phyloP scores from a whole-genome alignment of 2,329 filamentous ascomycete genomes.

The Sporothrix euskadiensis region DNA sequence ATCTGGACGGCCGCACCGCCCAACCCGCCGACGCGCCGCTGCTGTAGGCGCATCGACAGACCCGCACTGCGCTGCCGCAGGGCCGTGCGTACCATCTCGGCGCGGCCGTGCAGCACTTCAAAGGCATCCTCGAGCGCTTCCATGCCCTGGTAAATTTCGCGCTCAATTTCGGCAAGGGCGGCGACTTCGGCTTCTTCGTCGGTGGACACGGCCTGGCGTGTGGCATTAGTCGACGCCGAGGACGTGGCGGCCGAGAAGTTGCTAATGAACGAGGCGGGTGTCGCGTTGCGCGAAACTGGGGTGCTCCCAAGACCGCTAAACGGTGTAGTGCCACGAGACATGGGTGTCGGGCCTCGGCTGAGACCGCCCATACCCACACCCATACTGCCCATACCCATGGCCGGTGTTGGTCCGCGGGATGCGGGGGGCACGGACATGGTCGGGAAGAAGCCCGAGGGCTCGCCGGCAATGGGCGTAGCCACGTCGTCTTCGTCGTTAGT shows the following conservation, averaged over 20 bases:
- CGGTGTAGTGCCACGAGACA: slow-evolving; percentile 44
- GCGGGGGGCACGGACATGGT: background rate
- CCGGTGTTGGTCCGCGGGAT: slow-evolving; percentile 56
- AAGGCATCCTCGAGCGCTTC: slow-evolving; percentile 92
- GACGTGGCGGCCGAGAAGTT: slow-evolving; percentile 46
- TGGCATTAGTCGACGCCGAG: slow-evolving; percentile 50
- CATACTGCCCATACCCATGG: slow-evolving; percentile 38
- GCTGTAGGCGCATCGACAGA: slow-evolving; percentile 64
- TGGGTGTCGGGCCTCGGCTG: slow-evolving; percentile 31
- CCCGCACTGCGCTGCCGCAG: slow-evolving; percentile 82
- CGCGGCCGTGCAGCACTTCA: slow-evolving; percentile 82
- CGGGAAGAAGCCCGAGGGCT: slow-evolving; percentile 34
- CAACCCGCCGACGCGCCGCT: slow-evolving; percentile 46
- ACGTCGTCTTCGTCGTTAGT: slow-evolving; percentile 58
- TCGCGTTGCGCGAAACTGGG: slow-evolving; percentile 56
- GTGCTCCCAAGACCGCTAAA: slow-evolving; percentile 45
- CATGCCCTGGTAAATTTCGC: slow-evolving; percentile 92
- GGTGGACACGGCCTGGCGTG: slow-evolving; percentile 69
- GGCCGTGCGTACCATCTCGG: slow-evolving; percentile 74
- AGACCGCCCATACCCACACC: background rate
- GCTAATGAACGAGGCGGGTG: slow-evolving; percentile 46
- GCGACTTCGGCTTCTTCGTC: slow-evolving; percentile 94
- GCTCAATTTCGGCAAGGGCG: slow-evolving; percentile 84
- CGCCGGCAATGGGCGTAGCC: slow-evolving; percentile 43
- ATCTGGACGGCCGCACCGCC: slow-evolving; percentile 46